phyloP scores from a whole-genome alignment of 1,139 yeast species.

The Kodamaea fungicola region DNA sequence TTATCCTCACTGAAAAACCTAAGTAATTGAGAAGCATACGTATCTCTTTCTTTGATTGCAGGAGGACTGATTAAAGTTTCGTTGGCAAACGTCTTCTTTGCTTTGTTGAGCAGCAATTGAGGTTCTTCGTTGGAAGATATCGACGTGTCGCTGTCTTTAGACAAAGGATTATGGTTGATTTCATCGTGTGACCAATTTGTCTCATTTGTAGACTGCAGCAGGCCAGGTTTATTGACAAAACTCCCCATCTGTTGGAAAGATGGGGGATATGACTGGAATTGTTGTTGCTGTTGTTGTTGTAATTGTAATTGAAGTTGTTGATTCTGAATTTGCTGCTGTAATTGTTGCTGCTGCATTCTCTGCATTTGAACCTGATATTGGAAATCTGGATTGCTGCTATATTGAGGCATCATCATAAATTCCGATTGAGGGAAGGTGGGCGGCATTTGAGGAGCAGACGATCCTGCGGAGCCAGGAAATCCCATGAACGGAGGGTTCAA shows the following conservation, averaged over 20 bases:
- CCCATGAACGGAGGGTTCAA: slow-evolving; percentile 10
- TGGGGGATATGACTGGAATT: not conserved
- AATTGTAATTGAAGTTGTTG: slow-evolving; percentile 7
- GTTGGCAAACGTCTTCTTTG: slow-evolving; percentile 9
- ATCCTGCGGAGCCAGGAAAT: slow-evolving; percentile 10
- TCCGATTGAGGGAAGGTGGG: slow-evolving; percentile 28
- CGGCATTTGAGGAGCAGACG: slow-evolving; percentile 15
- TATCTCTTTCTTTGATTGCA: slow-evolving; percentile 20
- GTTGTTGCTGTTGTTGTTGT: slow-evolving; percentile 16
- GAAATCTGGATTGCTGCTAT: slow-evolving; percentile 21
- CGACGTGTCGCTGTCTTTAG: slow-evolving; percentile 43
- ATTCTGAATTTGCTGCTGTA: slow-evolving; percentile 13
- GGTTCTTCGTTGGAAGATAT: slow-evolving; percentile 36
- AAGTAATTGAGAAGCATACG: slow-evolving; percentile 56
- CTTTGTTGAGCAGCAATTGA: slow-evolving; percentile 1
- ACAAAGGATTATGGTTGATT: slow-evolving; percentile 11
- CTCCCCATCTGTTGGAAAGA: slow-evolving; percentile 13
- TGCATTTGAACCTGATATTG: slow-evolving; percentile 30
- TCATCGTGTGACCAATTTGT: slow-evolving; percentile 48
- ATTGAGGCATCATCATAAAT: slow-evolving; percentile 18
- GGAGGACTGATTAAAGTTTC: slow-evolving; percentile 7
- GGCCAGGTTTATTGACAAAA: slow-evolving; percentile 23
- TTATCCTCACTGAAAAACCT: slow-evolving; percentile 70
- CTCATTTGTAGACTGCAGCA: slow-evolving; percentile 46
- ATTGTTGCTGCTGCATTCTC: slow-evolving; percentile 16